Conservation (phyloP, 108 stramenopile genomes). For the Asterionellopsis glacialis region DNA sequence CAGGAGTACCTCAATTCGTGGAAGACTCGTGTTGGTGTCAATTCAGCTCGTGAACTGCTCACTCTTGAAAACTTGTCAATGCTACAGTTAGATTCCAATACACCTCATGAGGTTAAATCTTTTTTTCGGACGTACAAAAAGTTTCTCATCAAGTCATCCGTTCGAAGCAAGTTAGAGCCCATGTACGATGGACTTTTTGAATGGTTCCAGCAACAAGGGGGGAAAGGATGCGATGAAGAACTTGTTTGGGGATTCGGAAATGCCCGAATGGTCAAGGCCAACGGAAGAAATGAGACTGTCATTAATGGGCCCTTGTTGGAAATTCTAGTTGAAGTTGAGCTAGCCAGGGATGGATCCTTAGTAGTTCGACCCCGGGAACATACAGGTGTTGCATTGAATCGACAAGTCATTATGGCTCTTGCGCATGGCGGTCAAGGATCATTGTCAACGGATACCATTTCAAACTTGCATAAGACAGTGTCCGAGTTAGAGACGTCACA, state of each 20-base stretch:
- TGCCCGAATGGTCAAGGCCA: conserved; percentile 14
- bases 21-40: not conserved
- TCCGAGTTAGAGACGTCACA: conserved; percentile 27
- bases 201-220: conserved; percentile 26
- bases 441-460: not conserved
- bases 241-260: conserved; percentile 55
- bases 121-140: conserved; percentile 23
- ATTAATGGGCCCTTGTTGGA: conserved; percentile 52
- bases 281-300: conserved; percentile 8
- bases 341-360: conserved; percentile 53
- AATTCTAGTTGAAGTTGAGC: conserved; percentile 52
- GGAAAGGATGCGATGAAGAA: too few relatives aligned
- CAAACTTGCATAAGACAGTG: conserved; percentile 23
- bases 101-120: conserved; percentile 1
- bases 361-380: conserved; percentile 53
- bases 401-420: conserved; percentile 39
- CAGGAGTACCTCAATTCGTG: not conserved
- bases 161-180: conserved; percentile 37
- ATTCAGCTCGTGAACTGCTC: not conserved
- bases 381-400: conserved; percentile 49
- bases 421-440: not conserved
- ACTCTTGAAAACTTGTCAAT: not conserved
- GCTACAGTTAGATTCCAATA: too few relatives aligned
- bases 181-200: conserved; percentile 58
- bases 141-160: conserved; percentile 14